Evolutionary conservation across 108 stramenopile species (phyloP), one percentile per base, ranked within the genome.

Genomic region (Phaeodactylum tricornutum): DNA sequence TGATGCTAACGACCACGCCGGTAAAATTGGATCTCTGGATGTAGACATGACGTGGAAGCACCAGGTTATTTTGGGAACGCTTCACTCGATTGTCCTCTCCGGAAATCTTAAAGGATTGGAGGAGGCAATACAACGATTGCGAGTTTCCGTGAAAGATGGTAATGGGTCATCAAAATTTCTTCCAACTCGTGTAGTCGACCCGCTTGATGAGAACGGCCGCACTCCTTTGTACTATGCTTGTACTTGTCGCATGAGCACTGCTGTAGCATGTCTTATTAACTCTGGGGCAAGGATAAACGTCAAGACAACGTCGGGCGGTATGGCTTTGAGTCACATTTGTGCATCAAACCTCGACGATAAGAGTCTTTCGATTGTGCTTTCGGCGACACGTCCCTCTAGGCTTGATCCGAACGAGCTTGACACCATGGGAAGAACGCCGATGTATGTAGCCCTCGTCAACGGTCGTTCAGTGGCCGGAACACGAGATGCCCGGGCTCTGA

Each of bases 181-280:
- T 22, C 45, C n/a, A n/a, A n/a, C 72, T 11, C 45, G 43, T 9
- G 54, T 81, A 15, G 64, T 85, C 22, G 84, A 90, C 60, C 63
- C 52, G 21, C 52, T 53, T 34, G 88, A 90, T 49, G 74, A 72
- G 17, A 67, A 56, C 39, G 79, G 81, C n/a, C 60, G 52, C 22
- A 83, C 88, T 15, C 62, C 88, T 25, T 54, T 90, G 19, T 74
- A 82, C 28, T 81, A 84, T 77, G 88, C 88, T 26, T 85, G 84
- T 43, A 37, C 43, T 9, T 39, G 66, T 21, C 47, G 72, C 19
- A 57, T 66, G 48, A 60, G 49, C 25, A 43, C 56, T 4, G 72
- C 84, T 27, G 81, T 86, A 20, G 36, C 53, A 22, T 52, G 68
- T 16, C 70, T 90, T 14, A 64, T 81, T 6, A 50, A 52, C 28